A percentile compares a stretch with the other conserved stretches of the same genome.
phyloP scores from a whole-genome alignment of 202 grass and related monocot species.

The Digitaria exilis region DNA sequence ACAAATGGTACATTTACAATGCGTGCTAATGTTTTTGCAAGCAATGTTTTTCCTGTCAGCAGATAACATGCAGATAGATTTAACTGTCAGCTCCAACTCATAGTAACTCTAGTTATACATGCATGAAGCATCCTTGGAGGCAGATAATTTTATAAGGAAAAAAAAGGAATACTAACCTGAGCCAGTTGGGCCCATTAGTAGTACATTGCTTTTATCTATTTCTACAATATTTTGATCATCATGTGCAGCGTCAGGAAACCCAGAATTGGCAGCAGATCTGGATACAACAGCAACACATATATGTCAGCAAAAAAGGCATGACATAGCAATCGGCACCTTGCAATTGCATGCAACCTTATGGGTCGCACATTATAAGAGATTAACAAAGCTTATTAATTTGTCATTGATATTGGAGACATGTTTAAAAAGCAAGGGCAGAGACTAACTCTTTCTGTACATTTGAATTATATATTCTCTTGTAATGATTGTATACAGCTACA shows the following conservation, averaged over 20 bases:
- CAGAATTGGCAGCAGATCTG: constrained; percentile 62
- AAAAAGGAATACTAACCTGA: constrained; percentile 55
- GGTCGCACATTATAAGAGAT: constrained; percentile 17
- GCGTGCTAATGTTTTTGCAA: constrained; percentile 93
- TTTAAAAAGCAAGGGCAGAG: constrained; percentile 22
- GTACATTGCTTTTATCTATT: constrained; percentile 99
- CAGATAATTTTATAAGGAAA: not conserved
- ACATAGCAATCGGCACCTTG: constrained; percentile 24
- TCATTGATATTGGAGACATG: not conserved
- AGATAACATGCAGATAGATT: constrained; percentile 41
- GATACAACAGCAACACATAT: constrained; percentile 42
- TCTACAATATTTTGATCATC: constrained; percentile 85
- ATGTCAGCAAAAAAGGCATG: constrained; percentile 19
- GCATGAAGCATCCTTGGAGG: constrained; percentile 1
- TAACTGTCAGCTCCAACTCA: constrained; percentile 27
- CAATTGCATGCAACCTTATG: not conserved
- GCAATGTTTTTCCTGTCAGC: constrained; percentile 94
- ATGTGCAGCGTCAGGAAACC: constrained; percentile 37
- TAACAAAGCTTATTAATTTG: constrained; percentile 27
- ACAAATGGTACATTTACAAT: constrained; percentile 98
- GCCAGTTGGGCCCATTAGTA: constrained; percentile 95
- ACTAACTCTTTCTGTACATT: constrained; percentile 94
- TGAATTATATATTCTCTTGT: constrained; percentile 96
- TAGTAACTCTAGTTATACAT: constrained; percentile 34
- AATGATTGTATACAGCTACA: constrained; percentile 98